Conservation (phyloP, 805 yeast genomes). For the Saccharomycopsis malanga region DNA sequence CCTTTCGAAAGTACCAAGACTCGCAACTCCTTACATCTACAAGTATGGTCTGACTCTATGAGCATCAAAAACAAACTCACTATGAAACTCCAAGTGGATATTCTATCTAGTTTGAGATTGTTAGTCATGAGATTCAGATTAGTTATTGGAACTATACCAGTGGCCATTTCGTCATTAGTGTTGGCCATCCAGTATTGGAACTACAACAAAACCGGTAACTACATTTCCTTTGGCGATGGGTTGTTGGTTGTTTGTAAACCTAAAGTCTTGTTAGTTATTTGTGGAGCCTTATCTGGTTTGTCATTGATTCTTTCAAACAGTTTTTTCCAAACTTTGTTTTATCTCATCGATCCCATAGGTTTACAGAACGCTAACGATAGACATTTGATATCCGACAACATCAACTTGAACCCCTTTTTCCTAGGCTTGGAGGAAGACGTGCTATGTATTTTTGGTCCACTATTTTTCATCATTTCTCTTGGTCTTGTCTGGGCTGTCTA, state of each 20-base stretch:
- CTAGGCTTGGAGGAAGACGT: slow-evolving; percentile 57
- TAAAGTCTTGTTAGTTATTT: slow-evolving; percentile 26
- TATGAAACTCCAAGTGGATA: slow-evolving; percentile 39
- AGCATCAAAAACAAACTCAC: slow-evolving; percentile 11
- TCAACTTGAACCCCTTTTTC: slow-evolving; percentile 48
- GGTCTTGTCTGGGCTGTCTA: slow-evolving; percentile 37
- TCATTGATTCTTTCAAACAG: slow-evolving; percentile 34
- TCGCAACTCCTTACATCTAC: slow-evolving; percentile 32
- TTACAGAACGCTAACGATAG: slow-evolving; percentile 40
- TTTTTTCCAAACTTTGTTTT: slow-evolving; percentile 34
- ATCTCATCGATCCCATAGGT: slow-evolving; percentile 47
- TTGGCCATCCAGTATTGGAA: slow-evolving; percentile 47
- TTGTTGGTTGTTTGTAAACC: slow-evolving; percentile 33
- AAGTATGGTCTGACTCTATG: slow-evolving; percentile 38
- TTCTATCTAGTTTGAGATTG: slow-evolving; percentile 54
- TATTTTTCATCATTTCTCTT: slow-evolving; percentile 43
- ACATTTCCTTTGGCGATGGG: slow-evolving; percentile 41
- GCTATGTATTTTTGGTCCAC: slow-evolving; percentile 48
- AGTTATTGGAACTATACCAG: slow-evolving; percentile 62
- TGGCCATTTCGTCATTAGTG: slow-evolving; percentile 47
- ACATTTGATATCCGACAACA: slow-evolving; percentile 32
- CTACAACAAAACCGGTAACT: slow-evolving; percentile 34
- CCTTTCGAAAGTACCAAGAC: slow-evolving; percentile 35
- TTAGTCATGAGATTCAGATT: slow-evolving; percentile 73
- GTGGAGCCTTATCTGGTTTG: slow-evolving; percentile 29